Evolutionary conservation across 1,284 basidiomycete genomes (phyloP).

Genomic region (Blastosporella zonata): DNA sequence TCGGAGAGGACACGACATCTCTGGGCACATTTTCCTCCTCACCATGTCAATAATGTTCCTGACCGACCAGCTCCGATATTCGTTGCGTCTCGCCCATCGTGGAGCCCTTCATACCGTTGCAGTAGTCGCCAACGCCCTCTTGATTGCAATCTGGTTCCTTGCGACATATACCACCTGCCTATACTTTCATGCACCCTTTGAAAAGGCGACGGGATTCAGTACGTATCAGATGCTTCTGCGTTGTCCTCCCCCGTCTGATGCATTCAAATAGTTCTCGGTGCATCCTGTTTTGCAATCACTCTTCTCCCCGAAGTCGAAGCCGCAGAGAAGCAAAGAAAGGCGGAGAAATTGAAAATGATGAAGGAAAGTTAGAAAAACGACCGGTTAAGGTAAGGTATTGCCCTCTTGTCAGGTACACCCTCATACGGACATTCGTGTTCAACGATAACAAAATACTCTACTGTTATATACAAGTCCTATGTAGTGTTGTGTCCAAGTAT

Average conservation of each 20-base stretch:
- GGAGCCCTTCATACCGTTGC: slow-evolving; percentile 43
- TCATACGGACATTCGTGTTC: no score
- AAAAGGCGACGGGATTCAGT: slow-evolving; percentile 87
- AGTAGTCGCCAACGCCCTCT: slow-evolving; percentile 39
- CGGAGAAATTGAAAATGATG: slow-evolving; percentile 4
- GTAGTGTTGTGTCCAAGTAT: slow-evolving; percentile 5
- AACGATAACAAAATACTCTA: not conserved
- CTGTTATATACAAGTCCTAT: slow-evolving; percentile 9
- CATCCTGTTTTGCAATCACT: slow-evolving; percentile 33
- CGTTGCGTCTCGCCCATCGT: slow-evolving; percentile 40
- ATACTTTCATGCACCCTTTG: slow-evolving; percentile 87
- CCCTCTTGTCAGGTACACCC: no score
- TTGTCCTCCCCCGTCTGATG: slow-evolving; percentile 7
- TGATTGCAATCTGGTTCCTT: slow-evolving; percentile 73
- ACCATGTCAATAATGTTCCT: slow-evolving; percentile 83
- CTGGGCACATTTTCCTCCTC: slow-evolving; percentile 92
- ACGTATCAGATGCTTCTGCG: slow-evolving; percentile 33
- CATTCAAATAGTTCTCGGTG: slow-evolving; percentile 32
- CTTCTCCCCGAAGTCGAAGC: slow-evolving; percentile 26
- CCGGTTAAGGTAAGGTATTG: no score
- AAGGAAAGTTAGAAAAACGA: slow-evolving; percentile 5
- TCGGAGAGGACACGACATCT: slow-evolving; percentile 88
- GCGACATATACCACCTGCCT: slow-evolving; percentile 80
- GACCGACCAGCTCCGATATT: slow-evolving; percentile 65
- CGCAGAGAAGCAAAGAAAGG: slow-evolving; percentile 11